Conservation (phyloP, 2,329 filamentous ascomycete genomes). For the Colletotrichum sp. region DNA sequence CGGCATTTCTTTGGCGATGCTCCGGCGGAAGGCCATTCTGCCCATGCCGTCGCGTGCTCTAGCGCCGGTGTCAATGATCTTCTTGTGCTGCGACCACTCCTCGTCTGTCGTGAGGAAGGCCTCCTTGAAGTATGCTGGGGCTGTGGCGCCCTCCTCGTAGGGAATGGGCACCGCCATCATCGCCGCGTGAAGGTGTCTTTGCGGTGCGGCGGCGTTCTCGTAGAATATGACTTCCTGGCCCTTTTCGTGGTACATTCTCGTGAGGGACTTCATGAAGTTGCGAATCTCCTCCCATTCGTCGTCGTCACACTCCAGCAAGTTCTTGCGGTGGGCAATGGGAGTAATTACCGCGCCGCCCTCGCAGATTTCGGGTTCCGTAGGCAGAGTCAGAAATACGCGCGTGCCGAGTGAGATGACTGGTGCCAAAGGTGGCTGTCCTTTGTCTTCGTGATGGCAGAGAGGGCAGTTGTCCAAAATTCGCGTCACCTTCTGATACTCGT, state of each 20-base stretch:
- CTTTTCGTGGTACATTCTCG: constrained; percentile 91
- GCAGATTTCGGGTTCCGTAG: constrained; percentile 87
- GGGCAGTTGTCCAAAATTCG: constrained; percentile 85
- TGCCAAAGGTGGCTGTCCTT: constrained; percentile 74
- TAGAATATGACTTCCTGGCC: constrained; percentile 95
- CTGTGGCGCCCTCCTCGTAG: constrained; percentile 87
- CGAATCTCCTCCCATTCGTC: constrained; percentile 99
- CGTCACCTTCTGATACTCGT: constrained; percentile 89
- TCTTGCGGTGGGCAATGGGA: constrained; percentile 83
- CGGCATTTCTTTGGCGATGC: constrained; percentile 92
- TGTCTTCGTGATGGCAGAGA: constrained; percentile 90
- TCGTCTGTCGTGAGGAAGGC: constrained; percentile 87
- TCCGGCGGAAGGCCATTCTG: constrained; percentile 80
- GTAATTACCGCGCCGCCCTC: constrained; percentile 87
- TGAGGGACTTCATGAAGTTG: constrained; percentile 98
- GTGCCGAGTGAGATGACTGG: constrained; percentile 88
- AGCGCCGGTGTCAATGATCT: constrained; percentile 86
- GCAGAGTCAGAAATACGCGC: constrained; percentile 84
- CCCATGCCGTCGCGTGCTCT: constrained; percentile 72
- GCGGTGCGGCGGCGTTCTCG: constrained; percentile 88
- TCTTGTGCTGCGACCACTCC: constrained; percentile 95
- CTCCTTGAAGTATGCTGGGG: constrained; percentile 94
- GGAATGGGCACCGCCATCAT: constrained; percentile 88
- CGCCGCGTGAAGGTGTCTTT: constrained; percentile 81
- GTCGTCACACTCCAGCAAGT: constrained; percentile 96